Percentiles rank a stretch among this genome's conserved stretches.
Evolutionary conservation across 2,329 filamentous ascomycete genomes (phyloP).

Genomic region (Berkeleyomyces rouxiae): DNA sequence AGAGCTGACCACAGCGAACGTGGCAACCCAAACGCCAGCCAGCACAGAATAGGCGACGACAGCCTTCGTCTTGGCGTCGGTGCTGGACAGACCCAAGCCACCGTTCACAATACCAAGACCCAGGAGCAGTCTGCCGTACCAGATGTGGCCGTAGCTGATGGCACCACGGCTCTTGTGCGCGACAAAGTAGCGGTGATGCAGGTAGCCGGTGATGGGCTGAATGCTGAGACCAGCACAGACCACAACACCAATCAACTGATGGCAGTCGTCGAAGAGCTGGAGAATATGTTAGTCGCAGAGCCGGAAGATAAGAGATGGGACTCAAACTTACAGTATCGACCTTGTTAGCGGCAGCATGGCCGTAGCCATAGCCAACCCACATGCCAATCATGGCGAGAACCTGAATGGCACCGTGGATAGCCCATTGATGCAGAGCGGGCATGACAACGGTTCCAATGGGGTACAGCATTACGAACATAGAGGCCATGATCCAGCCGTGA

Average conservation of each 20-base stretch:
- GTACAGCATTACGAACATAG: slow-evolving; percentile 41
- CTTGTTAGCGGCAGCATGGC: slow-evolving; percentile 31
- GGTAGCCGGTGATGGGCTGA: slow-evolving; percentile 39
- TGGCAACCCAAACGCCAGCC: slow-evolving; percentile 29
- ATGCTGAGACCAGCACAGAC: slow-evolving; percentile 37
- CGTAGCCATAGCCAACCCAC: slow-evolving; percentile 44
- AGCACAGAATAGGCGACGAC: slow-evolving; percentile 40
- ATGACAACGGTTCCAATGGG: slow-evolving; percentile 44
- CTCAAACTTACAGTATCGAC: slow-evolving; percentile 25
- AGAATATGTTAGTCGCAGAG: not conserved
- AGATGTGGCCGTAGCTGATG: slow-evolving; percentile 42
- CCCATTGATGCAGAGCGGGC: slow-evolving; percentile 40
- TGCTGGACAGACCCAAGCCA: slow-evolving; percentile 40
- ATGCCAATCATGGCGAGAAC: slow-evolving; percentile 35
- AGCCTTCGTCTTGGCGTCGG: slow-evolving; percentile 24
- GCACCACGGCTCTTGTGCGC: slow-evolving; percentile 30
- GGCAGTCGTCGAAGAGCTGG: slow-evolving; percentile 30
- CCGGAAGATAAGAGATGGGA: slow-evolving; percentile 6
- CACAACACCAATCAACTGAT: slow-evolving; percentile 40
- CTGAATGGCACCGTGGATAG: slow-evolving; percentile 42
- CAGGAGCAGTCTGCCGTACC: slow-evolving; percentile 43
- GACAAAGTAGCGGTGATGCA: slow-evolving; percentile 40
- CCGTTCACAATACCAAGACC: slow-evolving; percentile 45
- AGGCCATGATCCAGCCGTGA: slow-evolving; percentile 44
- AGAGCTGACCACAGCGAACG: slow-evolving; percentile 13